Evolutionary conservation across 2,329 filamentous ascomycete genomes (phyloP), one percentile per base, ranked within the genome.

Genomic region (Colletotrichum sp.): DNA sequence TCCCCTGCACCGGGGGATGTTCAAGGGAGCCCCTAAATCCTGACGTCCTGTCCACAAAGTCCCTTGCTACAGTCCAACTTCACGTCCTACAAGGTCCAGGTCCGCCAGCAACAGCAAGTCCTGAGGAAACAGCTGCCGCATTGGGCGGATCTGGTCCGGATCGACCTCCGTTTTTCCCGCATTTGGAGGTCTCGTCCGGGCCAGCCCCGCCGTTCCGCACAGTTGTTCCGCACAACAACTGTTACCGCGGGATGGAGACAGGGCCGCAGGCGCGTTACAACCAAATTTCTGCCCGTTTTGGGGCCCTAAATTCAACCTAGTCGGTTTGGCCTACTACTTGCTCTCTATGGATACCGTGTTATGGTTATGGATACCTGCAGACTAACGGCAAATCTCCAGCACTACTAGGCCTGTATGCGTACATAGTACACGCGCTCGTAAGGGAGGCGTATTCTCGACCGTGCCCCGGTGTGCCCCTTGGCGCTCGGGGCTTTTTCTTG

Each of bases 91-190:
- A 16, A 59, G 24, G 63, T 34, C 63, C 63, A n/a, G 43, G 28
- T 24, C 43, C 32, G 38, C 56, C 56, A 32, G 28, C 32, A 43
- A 48, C 61, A 28, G 38, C 24, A 34, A 56, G 32, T 48, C 21
- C 59, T 43, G 48, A 30, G 58, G 67, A 24, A 36, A 66, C 56
- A 72, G 43, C 73, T 75, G 38, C 62, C 56, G 16, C 12, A 43
- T 68, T 67, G 32, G 73, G 73, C 62, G 73, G 69, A 68, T 67
- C 30, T 72, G 14, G 28, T 72, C 73, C 73, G 73, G 62, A 72
- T 72, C 28, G 36, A 14, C 69, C 73, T 66, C 73, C 73, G 62
- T 24, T 26, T 48, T 72, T n/a, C 62, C 73, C 69, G 69, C 16
- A 72, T 72, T 72, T 32, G 62, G 73, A 43, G 43, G 69, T 63